phyloP scores from a whole-genome alignment of 805 yeast species.

The Candida insectorum region DNA sequence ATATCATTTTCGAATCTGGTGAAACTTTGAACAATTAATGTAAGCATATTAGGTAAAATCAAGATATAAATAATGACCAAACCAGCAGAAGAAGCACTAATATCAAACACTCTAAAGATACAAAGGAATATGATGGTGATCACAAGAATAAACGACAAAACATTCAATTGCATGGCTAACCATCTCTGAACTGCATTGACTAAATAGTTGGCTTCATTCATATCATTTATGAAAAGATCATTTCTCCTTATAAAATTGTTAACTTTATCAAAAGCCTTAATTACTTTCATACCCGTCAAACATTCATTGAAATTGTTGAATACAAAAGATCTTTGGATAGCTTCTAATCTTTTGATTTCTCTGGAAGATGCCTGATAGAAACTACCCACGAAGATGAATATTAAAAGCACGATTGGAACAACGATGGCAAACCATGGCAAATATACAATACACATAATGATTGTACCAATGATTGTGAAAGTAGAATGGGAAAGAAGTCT shows the following conservation, averaged over 20 bases:
- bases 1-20: constrained; percentile 40
- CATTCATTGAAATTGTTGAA: constrained; percentile 38
- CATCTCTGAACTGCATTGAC: constrained; percentile 38
- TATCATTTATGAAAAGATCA: constrained; percentile 21
- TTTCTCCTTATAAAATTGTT: constrained; percentile 24
- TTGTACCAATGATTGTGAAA: constrained; percentile 56
- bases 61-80: constrained; percentile 32
- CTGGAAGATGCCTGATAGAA: constrained; percentile 38
- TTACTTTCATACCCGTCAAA: constrained; percentile 33
- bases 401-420: constrained; percentile 25
- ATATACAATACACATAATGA: constrained; percentile 33
- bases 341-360: constrained; percentile 39
- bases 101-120: constrained; percentile 30
- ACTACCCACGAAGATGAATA: constrained; percentile 26
- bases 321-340: constrained; percentile 35
- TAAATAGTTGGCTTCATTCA: constrained; percentile 35
- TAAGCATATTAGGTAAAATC: constrained; percentile 32
- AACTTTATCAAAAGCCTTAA: constrained; percentile 28
- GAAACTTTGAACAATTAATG: constrained; percentile 29
- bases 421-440: constrained; percentile 41
- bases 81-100: constrained; percentile 35
- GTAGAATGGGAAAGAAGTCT: constrained; percentile 56
- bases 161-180: constrained; percentile 31
- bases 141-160: constrained; percentile 26
- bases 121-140: constrained; percentile 29